phyloP scores from a whole-genome alignment of 2,329 filamentous ascomycete species.

The Coleophoma eucalyptorum region DNA sequence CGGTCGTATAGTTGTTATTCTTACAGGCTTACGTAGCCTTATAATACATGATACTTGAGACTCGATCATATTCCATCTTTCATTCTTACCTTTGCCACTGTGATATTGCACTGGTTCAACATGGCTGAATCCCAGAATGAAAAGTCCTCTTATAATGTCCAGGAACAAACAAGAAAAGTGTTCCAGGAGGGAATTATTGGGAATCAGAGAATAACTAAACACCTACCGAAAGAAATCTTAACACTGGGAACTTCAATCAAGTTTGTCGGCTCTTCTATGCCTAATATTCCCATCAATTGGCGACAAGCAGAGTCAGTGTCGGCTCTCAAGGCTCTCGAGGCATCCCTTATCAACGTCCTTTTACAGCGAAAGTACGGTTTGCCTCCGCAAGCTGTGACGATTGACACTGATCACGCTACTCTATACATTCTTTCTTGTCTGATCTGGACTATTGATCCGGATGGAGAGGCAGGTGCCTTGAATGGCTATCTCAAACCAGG shows the following conservation, averaged over 20 bases:
- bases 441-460: background rate
- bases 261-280: slow-evolving; percentile 37
- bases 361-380: slow-evolving; percentile 38
- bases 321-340: slow-evolving; percentile 42
- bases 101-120: too few relatives aligned
- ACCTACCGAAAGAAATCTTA: slow-evolving; percentile 30
- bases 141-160: too few relatives aligned
- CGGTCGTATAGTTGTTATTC: too few relatives aligned
- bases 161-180: too few relatives aligned
- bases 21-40: too few relatives aligned
- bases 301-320: slow-evolving; percentile 48
- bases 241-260: slow-evolving; percentile 28
- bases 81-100: too few relatives aligned
- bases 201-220: too few relatives aligned
- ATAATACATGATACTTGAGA: too few relatives aligned
- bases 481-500: background rate
- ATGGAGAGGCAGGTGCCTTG: background rate
- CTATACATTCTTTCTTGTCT: slow-evolving; percentile 23
- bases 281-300: slow-evolving; percentile 50
- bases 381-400: slow-evolving; percentile 34
- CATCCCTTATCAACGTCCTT: slow-evolving; percentile 38
- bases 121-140: too few relatives aligned
- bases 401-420: slow-evolving; percentile 34
- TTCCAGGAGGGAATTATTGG: too few relatives aligned
- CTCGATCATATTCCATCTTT: too few relatives aligned